phyloP scores from a whole-genome alignment of 2,329 filamentous ascomycete species.

The Calonectria ilicicola region DNA sequence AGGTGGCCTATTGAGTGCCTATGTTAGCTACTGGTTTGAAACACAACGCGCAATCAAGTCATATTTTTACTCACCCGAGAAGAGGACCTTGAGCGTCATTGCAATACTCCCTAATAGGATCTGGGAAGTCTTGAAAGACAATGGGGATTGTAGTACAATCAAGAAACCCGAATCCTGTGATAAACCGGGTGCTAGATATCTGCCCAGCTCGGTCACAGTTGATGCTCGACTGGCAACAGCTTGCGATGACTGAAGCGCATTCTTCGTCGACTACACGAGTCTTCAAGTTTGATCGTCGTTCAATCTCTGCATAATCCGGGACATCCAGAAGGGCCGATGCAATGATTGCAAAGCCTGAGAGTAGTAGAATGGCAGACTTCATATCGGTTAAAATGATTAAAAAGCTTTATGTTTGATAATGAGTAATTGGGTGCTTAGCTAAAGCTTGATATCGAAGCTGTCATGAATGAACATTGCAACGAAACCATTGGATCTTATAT shows the following conservation, averaged over 20 bases:
- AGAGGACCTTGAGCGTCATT: not conserved
- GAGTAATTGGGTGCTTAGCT: too few relatives aligned
- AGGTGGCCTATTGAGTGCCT: not conserved
- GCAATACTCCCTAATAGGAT: not conserved
- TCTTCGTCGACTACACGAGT: not conserved
- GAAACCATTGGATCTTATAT: not conserved
- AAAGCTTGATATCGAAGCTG: too few relatives aligned
- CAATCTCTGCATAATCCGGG: not conserved
- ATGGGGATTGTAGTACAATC: not conserved
- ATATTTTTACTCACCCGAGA: not conserved
- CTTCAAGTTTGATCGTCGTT: not conserved
- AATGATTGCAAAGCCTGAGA: not conserved
- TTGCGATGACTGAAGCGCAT: not conserved
- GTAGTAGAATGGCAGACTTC: conserved; percentile 3
- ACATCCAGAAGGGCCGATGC: not conserved
- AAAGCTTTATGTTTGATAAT: too few relatives aligned
- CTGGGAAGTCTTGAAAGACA: not conserved
- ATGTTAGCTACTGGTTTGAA: too few relatives aligned
- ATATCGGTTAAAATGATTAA: not conserved
- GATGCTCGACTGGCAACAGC: not conserved
- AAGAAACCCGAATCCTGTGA: not conserved
- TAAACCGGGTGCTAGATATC: not conserved
- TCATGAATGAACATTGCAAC: not conserved
- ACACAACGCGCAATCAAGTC: rapidly evolving
- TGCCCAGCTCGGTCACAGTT: not conserved